Base-by-base conservation (phyloP, 2,329 filamentous ascomycete genomes). In the Passalora sequoiae region DNA sequence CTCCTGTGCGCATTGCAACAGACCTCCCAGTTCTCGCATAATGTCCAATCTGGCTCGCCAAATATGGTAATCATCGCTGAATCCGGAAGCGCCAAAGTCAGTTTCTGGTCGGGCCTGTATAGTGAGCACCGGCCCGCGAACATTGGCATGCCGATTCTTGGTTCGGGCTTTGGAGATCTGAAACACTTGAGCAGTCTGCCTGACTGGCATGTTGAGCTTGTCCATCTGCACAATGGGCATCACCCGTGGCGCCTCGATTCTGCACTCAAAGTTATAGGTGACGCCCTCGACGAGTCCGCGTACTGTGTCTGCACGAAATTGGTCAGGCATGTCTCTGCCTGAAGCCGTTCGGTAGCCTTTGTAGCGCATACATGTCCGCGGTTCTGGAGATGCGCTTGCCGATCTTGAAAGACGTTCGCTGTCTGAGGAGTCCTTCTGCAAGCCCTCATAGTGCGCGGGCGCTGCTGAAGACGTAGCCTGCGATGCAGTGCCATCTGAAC, bases 1-100 rank as follows among this genome's bases (percentile, higher is more conserved):
- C 59, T 82, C 77, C 58, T 82, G 77, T 1, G 78, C 79, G 2
- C 80, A 58, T 15, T 78, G 65, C 10, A 83, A 63, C 60, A 81
- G 64, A 1, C 70, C 73, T 4, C 75, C 77, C 3, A 80, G 61
- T 54, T 83, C 79, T 41, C 77, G 70, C 47, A 79, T 67, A 6
- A 75, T 51, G 55, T 82, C 78, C 38, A 80, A 68, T 12, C 69
- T 58, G 9, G 60, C 46, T 32, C 56, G 57, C 9, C 38, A 47
- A 19, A 45, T 43, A 30, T 19, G 40, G 25, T 49, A 43, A 46
- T 68, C 68, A 22, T 41, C 28, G 16, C 15, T 43, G 9, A 53
- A 20, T 16, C 24, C 27, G 2, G 32, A 27, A 3, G 40, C 39
- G n/a, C 48, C 35, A 58, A 81, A 81, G 4, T 66, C 65, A 1